Evolutionary conservation across 768 basidiomycete genomes (phyloP), one percentile per base, ranked within the genome.

Genomic region (Boletus edulis): DNA sequence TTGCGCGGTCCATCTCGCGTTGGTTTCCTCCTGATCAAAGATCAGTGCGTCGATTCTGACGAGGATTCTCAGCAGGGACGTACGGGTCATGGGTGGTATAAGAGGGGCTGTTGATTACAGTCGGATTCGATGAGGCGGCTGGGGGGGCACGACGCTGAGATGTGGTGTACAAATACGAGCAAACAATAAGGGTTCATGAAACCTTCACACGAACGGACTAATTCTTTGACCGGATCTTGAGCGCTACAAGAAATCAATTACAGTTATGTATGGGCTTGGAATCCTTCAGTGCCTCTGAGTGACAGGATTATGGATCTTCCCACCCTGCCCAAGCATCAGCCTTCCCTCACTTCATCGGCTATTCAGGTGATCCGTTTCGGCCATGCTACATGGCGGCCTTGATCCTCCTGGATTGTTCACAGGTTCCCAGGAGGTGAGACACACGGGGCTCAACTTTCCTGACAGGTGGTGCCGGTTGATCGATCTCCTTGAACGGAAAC

Each of bases 1-100:
- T 85, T 20, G 73, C 71, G 60, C 90, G 87, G 70, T 87, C 90
- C 70, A 73, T 78, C 8, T 92, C 90, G 49, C 90, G 82, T 70
- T 91, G 89, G 67, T 92, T 90, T 62, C 90, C 90, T 64, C 90
- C 90, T 91, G 62, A 59, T 58, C 20, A 15, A 18, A 46, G n/a
- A 67, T 69, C 56, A 62, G 47, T 14, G 32, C 20, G 8, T 27
- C 13, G 3, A 34, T 22, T 29, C n/a, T 5, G 39, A 34, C n/a
- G 32, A 50, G 1, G 12, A 7, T 29, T 24, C 15, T 32, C 20
- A 40, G 40, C 43, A 46, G 57, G 37, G 9, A 78, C 81, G 71
- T 72, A 83, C 83, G 77, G 61, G 83, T 85, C 83, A 84, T 84
- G 52, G 47, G 24, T 52, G 43, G 49, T 58, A 51, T 44, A 20